Evolutionary conservation across 345 rosid genomes (phyloP).

Genomic region (Rhodamnia rubescens): DNA sequence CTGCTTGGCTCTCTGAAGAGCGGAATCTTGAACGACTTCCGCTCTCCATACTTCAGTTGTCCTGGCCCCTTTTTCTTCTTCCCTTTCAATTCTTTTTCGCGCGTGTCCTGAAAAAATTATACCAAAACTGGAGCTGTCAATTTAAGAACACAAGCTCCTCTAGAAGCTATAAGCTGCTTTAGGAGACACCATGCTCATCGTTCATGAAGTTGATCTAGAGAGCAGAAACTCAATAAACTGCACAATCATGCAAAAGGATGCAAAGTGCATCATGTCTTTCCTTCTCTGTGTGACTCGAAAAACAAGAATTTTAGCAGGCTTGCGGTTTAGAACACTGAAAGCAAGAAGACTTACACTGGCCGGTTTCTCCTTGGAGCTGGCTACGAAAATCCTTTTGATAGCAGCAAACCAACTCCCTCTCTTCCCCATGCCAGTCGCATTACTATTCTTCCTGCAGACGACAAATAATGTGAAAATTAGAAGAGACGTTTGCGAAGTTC

Average conservation of each 20-base stretch:
- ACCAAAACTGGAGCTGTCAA: neutral
- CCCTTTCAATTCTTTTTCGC: neutral
- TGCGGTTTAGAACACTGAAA: neutral
- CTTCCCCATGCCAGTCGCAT: slow-evolving; percentile 85
- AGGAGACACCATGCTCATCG: neutral
- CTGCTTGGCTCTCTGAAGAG: slow-evolving; percentile 80
- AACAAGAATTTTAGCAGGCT: neutral
- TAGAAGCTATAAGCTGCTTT: neutral
- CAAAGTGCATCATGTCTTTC: neutral
- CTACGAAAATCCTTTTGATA: slow-evolving; percentile 66
- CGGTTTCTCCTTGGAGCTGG: slow-evolving; percentile 62
- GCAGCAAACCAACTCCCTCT: slow-evolving; percentile 91
- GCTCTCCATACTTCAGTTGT: slow-evolving; percentile 51
- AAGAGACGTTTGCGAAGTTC: neutral
- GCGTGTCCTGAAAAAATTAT: neutral
- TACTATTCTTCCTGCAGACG: slow-evolving; percentile 26
- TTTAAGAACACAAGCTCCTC: neutral
- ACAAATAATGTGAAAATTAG: neutral
- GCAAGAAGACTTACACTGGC: slow-evolving; percentile 31
- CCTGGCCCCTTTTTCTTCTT: slow-evolving; percentile 30
- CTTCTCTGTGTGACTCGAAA: neutral
- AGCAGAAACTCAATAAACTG: neutral
- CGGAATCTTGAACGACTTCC: slow-evolving; percentile 64
- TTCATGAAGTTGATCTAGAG: neutral
- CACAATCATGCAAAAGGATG: neutral